Conservation (phyloP, 2,329 filamentous ascomycete genomes). For the Arthrinium phaeospermum region DNA sequence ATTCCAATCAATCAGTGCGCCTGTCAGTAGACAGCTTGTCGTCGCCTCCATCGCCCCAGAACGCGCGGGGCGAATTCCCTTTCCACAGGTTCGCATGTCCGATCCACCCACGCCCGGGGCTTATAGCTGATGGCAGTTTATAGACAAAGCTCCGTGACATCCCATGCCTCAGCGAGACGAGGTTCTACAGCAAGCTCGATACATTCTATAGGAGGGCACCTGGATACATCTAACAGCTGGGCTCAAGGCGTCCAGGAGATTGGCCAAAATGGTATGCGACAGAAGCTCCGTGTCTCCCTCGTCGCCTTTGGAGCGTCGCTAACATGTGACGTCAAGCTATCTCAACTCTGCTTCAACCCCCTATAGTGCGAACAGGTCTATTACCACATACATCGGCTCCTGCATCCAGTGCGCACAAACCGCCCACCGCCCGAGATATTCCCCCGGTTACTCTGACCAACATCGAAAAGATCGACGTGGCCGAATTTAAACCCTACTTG, state of each 20-base stretch:
- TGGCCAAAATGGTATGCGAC: constrained; percentile 76
- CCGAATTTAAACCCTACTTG: constrained; percentile 84
- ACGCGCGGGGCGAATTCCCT: constrained; percentile 59
- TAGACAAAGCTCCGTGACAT: constrained; percentile 52
- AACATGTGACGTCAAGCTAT: constrained; percentile 65
- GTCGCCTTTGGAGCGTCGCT: not conserved
- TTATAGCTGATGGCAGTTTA: constrained; percentile 1
- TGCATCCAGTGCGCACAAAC: constrained; percentile 74
- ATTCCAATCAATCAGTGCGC: constrained; percentile 61
- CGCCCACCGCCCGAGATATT: constrained; percentile 87
- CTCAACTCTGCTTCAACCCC: constrained; percentile 88
- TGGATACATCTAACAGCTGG: constrained; percentile 70
- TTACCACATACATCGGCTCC: constrained; percentile 78
- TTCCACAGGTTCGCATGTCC: constrained; percentile 58
- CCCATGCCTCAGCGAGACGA: constrained; percentile 64
- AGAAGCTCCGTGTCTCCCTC: not conserved
- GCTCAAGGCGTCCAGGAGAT: constrained; percentile 68
- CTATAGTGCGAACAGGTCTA: constrained; percentile 87
- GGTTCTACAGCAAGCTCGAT: constrained; percentile 88
- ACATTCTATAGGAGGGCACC: constrained; percentile 70
- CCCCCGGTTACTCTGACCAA: constrained; percentile 92
- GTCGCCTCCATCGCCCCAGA: constrained; percentile 51
- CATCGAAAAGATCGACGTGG: constrained; percentile 78
- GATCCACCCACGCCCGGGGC: constrained; percentile 30
- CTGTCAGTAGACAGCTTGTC: constrained; percentile 71